Evolutionary conservation across 805 yeast species (phyloP).

Genomic region (Myxozyma monticola): DNA sequence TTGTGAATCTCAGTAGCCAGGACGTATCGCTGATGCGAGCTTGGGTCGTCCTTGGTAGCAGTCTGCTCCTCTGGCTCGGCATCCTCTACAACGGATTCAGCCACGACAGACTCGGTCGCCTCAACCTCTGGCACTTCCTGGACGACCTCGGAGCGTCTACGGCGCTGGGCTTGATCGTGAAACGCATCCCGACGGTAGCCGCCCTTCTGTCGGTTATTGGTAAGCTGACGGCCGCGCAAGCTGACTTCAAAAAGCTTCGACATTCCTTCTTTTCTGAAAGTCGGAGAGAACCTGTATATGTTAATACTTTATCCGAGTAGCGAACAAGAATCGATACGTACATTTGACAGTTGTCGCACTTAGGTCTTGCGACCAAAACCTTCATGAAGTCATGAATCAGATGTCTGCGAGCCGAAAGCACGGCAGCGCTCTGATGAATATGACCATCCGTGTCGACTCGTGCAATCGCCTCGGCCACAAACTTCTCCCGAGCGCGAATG

Average conservation of each 20-base stretch:
- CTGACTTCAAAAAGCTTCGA: conserved; percentile 89
- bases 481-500: conserved; percentile 61
- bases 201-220: conserved; percentile 83
- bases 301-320: background rate
- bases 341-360: conserved; percentile 96
- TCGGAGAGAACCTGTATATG: conserved; percentile 65
- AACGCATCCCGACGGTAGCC: conserved; percentile 70
- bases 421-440: conserved; percentile 73
- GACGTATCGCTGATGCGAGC: conserved; percentile 73
- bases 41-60: conserved; percentile 46
- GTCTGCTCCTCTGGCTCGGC: conserved; percentile 36
- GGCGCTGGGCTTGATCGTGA: conserved; percentile 39
- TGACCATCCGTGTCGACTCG: conserved; percentile 54
- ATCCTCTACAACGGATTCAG: conserved; percentile 36
- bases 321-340: background rate
- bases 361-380: conserved; percentile 69
- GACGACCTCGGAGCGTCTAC: conserved; percentile 8
- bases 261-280: conserved; percentile 91
- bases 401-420: conserved; percentile 80
- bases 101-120: conserved; percentile 29
- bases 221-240: conserved; percentile 74
- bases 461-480: conserved; percentile 63
- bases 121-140: conserved; percentile 25
- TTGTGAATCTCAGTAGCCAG: conserved; percentile 84
- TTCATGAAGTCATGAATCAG: conserved; percentile 70